Evolutionary conservation across 2,329 filamentous ascomycete genomes (phyloP).

Genomic region (Exophiala aquamarina): DNA sequence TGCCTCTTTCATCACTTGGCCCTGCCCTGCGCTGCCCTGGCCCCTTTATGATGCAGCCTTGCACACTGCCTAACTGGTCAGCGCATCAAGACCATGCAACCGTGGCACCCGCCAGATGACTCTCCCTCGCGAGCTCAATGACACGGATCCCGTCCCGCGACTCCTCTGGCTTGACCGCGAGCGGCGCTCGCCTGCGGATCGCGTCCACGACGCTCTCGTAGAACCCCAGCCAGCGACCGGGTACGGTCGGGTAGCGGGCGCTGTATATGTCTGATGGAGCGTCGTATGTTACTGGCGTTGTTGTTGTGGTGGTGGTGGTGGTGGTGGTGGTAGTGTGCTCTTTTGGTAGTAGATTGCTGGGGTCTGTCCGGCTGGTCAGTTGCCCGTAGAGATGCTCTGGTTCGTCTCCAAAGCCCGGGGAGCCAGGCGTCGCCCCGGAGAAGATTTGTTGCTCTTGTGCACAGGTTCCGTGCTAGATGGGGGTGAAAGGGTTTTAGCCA

Average conservation of each 20-base stretch:
- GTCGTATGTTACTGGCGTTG: constrained; percentile 1
- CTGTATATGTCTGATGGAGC: constrained; percentile 6
- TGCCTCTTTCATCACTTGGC: too few species aligned
- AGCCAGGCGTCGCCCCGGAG: constrained; percentile 59
- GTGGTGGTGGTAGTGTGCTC: too few species aligned
- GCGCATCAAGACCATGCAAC: constrained; percentile 14
- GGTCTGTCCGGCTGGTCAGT: constrained; percentile 40
- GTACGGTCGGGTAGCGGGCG: constrained; percentile 16
- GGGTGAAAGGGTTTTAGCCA: not conserved
- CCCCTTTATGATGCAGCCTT: too few species aligned
- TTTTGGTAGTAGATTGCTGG: not conserved
- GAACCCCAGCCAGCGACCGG: constrained; percentile 22
- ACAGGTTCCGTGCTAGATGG: constrained; percentile 26
- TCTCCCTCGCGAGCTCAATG: constrained; percentile 22
- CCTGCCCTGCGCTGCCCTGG: too few species aligned
- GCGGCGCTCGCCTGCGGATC: constrained; percentile 4
- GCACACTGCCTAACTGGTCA: too few species aligned
- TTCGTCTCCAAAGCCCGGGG: constrained; percentile 66
- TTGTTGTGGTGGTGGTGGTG: too few species aligned
- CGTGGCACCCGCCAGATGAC: constrained; percentile 5
- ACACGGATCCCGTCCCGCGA: constrained; percentile 18
- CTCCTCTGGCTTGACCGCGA: constrained; percentile 18
- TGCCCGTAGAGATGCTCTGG: constrained; percentile 56
- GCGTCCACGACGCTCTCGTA: constrained; percentile 20
- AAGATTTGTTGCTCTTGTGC: constrained; percentile 73